Evolutionary conservation across 495 filamentous ascomycete genomes (phyloP), one percentile per base, ranked within the genome.

Genomic region (Podospora pseudopauciseta): DNA sequence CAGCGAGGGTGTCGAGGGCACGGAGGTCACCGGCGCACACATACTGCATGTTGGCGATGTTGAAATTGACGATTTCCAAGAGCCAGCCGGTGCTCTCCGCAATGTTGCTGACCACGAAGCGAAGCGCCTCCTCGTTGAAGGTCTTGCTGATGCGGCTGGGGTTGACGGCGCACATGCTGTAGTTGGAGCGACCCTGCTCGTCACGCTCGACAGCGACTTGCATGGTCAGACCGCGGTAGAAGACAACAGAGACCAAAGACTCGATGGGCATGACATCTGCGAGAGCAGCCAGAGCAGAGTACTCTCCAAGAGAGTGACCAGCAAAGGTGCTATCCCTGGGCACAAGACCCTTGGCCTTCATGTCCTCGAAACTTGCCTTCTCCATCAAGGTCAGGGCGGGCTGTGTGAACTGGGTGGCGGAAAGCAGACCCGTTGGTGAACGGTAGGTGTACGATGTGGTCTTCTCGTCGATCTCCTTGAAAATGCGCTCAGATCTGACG

Each of bases 201-300:
- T 99, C 95, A 76, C 95, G 93, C 79, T 98, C 96, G 72, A 99
- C 95, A 54, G 95, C 95, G 61, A 99, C 96, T 79, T 99, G 95
- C 95, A 99, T 99, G 19, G 95, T 99, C 70, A 99, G 84, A 75
- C 95, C 95, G 75, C 95, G 92, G 83, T 99, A 99, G 85, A 99
- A 99, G 66, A 98, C 95, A 27, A 99, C 95, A 0, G 95, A 97
- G 0, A 99, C 95, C 76, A 99, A 86, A 75, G 90, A 93, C 84
- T 99, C 96, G 76, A 99, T 98, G 13, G 96, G 96, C 90, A 99
- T 96, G 78, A 99, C 96, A 72, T 99, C 96, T 23, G 96, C 95
- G 32, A 99, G 85, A 27, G 96, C 95, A 70, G 95, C 95, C 60
- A 99, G 88, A 32, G 95, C 95, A 65, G 93, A 97, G 83, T 99